phyloP scores from a whole-genome alignment of 108 stramenopile genomes.

The Epithemia pelagica region DNA sequence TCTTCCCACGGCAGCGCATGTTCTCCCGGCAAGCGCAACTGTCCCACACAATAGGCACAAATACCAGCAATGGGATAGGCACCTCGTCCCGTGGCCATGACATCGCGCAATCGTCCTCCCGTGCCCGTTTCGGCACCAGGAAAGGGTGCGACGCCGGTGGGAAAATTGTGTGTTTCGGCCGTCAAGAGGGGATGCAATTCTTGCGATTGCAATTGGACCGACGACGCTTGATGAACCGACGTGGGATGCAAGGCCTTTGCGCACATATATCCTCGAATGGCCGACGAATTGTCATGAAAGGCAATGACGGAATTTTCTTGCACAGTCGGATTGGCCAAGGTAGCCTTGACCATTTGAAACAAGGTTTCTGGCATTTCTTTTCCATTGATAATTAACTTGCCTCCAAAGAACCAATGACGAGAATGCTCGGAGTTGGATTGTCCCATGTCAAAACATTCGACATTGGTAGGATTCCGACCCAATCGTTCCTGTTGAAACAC shows the following conservation, averaged over 20 bases:
- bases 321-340: slow-evolving; percentile 60
- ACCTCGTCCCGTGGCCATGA: slow-evolving; percentile 97
- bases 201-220: slow-evolving; percentile 49
- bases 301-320: slow-evolving; percentile 93
- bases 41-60: slow-evolving; percentile 97
- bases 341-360: slow-evolving; percentile 97
- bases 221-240: slow-evolving; percentile 39
- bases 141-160: slow-evolving; percentile 97
- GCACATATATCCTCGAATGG: slow-evolving; percentile 86
- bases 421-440: slow-evolving; percentile 98
- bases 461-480: slow-evolving; percentile 93
- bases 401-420: slow-evolving; percentile 99
- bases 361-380: slow-evolving; percentile 87
- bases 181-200: slow-evolving; percentile 93
- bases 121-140: slow-evolving; percentile 99
- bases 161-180: slow-evolving; percentile 99
- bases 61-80: slow-evolving; percentile 91
- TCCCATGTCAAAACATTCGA: slow-evolving; percentile 99
- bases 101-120: slow-evolving; percentile 96
- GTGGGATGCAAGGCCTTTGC: slow-evolving; percentile 47
- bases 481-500: slow-evolving; percentile 82
- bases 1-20: slow-evolving; percentile 92
- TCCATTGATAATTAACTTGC: slow-evolving; percentile 97
- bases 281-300: slow-evolving; percentile 96
- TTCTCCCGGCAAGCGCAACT: slow-evolving; percentile 82